These are phyloP conservation scores for Aspergillus campestris DNA, from an alignment of 495 filamentous ascomycete genomes.

Conservation along the genomic window DNA sequence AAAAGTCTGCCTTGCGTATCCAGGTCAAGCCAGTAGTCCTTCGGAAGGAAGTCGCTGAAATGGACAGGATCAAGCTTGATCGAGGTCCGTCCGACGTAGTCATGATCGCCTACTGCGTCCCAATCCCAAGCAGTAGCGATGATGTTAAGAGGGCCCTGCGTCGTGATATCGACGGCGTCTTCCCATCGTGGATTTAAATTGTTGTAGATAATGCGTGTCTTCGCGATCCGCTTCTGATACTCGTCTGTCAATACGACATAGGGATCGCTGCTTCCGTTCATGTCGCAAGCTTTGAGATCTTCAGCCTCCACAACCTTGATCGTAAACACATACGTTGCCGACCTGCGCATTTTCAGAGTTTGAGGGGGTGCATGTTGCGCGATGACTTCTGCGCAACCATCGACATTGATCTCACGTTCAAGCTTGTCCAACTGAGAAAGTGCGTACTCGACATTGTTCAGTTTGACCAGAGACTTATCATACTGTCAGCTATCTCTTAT, in stretches of 20 bases:
- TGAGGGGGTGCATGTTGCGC: constrained; percentile 52
- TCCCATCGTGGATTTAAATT: constrained; percentile 97
- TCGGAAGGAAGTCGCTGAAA: constrained; percentile 89
- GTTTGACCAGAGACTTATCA: constrained; percentile 80
- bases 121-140: constrained; percentile 98
- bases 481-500: constrained; percentile 7
- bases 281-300: constrained; percentile 94
- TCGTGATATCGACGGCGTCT: constrained; percentile 92
- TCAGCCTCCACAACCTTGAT: constrained; percentile 99
- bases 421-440: constrained; percentile 83
- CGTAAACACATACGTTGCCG: constrained; percentile 88
- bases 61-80: constrained; percentile 91
- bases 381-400: constrained; percentile 80
- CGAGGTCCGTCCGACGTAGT: constrained; percentile 90
- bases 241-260: constrained; percentile 97
- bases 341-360: constrained; percentile 47
- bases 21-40: constrained; percentile 95
- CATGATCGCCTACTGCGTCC: constrained; percentile 94
- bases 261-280: constrained; percentile 88
- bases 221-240: constrained; percentile 93
- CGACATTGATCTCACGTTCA: constrained; percentile 85
- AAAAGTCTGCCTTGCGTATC: constrained; percentile 91
- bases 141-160: constrained; percentile 81
- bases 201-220: constrained; percentile 85
- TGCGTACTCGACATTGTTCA: constrained; percentile 96